Percentiles rank a stretch among this genome's conserved stretches.
These are phyloP conservation scores for Cerioporus squamosus DNA, from an alignment of 1,284 basidiomycete genomes.

Conservation along the genomic window DNA sequence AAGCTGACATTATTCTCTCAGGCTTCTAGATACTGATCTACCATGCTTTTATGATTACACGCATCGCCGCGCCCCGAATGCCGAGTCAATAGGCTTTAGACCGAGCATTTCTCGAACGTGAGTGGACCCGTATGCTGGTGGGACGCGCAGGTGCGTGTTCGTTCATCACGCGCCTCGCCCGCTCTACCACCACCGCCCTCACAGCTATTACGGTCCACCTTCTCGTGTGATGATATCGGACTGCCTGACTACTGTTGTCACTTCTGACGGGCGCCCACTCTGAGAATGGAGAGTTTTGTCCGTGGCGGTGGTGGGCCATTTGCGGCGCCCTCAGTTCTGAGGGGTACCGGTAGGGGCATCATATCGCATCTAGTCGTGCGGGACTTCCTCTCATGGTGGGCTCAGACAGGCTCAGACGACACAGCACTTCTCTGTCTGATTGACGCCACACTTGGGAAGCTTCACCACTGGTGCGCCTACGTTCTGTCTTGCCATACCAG, in stretches of 20 bases:
- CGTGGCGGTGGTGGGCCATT: constrained; percentile 7
- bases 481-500: neutral
- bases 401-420: neutral
- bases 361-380: neutral
- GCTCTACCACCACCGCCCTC: neutral
- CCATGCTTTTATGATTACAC: neutral
- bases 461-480: neutral
- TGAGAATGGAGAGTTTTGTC: constrained; percentile 14
- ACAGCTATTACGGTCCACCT: constrained; percentile 1
- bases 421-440: constrained; percentile 10
- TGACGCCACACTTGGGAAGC: constrained; percentile 4
- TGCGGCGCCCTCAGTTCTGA: constrained; percentile 2
- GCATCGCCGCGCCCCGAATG: neutral
- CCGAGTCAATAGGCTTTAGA: neutral
- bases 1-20: constrained; percentile 8
- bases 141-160: neutral
- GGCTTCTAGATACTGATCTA: constrained; percentile 9
- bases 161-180: neutral
- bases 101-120: neutral
- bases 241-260: constrained; percentile 23
- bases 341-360: neutral
- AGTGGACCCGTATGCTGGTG: neutral
- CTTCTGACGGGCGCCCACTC: constrained; percentile 20
- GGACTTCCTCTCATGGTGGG: neutral
- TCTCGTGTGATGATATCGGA: constrained; percentile 23